These are phyloP conservation scores for Aspergillus hortae DNA, from an alignment of 2,329 filamentous ascomycete genomes.

Conservation along the genomic window DNA sequence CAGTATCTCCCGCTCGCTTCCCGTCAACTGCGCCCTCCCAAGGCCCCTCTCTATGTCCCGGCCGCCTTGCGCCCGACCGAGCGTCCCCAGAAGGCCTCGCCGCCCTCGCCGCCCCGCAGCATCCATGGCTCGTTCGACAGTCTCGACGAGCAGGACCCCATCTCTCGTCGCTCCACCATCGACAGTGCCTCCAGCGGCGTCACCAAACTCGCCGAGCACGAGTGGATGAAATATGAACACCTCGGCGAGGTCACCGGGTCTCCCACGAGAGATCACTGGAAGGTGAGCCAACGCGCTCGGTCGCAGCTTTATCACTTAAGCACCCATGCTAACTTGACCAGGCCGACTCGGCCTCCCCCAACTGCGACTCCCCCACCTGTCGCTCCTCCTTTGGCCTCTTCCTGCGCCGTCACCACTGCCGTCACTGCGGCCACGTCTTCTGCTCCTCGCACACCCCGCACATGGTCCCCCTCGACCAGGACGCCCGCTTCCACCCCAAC, in stretches of 20 bases:
- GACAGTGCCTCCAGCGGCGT: conserved; percentile 39
- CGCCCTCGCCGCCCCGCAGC: conserved; percentile 50
- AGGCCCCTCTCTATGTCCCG: conserved; percentile 61
- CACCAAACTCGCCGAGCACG: conserved; percentile 49
- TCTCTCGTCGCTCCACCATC: conserved; percentile 38
- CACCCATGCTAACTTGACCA: conserved; percentile 28
- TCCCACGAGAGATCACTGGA: conserved; percentile 64
- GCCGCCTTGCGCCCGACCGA: conserved; percentile 61
- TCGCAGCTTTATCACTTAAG: conserved; percentile 13
- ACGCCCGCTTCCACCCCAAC: conserved; percentile 60
- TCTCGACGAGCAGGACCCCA: conserved; percentile 32
- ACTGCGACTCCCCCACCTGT: conserved; percentile 58
- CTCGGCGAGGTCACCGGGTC: conserved; percentile 56
- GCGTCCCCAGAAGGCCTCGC: conserved; percentile 43
- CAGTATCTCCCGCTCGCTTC: conserved; percentile 43
- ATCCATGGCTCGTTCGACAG: conserved; percentile 54
- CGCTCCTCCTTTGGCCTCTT: conserved; percentile 58
- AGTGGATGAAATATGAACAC: conserved; percentile 51
- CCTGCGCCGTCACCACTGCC: conserved; percentile 63
- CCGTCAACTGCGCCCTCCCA: conserved; percentile 57
- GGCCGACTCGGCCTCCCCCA: conserved; percentile 55
- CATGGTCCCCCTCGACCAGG: conserved; percentile 59
- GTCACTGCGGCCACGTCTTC: conserved; percentile 64
- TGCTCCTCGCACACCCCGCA: conserved; percentile 58
- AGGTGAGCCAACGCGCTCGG: conserved; percentile 46